Base-by-base conservation (phyloP, 345 rosid species). In the Linum tenue region DNA sequence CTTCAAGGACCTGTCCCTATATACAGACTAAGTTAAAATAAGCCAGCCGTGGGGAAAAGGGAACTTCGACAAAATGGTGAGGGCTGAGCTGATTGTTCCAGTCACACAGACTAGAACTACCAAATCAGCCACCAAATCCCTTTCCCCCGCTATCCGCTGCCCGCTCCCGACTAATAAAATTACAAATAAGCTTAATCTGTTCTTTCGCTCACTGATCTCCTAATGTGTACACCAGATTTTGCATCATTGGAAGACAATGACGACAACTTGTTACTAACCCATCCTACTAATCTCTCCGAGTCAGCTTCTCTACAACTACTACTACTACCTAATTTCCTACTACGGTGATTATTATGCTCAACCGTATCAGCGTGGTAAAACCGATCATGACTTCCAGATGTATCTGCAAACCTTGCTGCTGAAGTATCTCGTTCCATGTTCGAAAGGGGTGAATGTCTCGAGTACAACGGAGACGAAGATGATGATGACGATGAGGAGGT, bases 381-480 rank as follows among this genome's bases (percentile, higher is more conserved):
- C 42, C 56, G 69, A 67, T 48, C 17, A 57, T 50, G 65, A 22
- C 7, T 17, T 43, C 22, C 17, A 22, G 65, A 71, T 39, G 73
- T 72, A 72, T 70, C 73, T 0, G 72, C 36, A 6, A 63, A 70
- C 62, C 77, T 77, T 7, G 79, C 64, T 22, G 31, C 31, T 22
- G 31, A 22, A 53, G 68, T 72, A 60, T 44, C 42, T 36, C 64
- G 77, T 44, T 73, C 70, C 5, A 57, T 50, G 50, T 74, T 66
- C 42, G 75, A 68, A 37, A 69, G 69, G 5, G 79, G 77, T 6
- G 82, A 78, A 56, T 73, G 75, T 67, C 74, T 83, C 1, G 83
- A 68, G 71, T 72, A 74, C 72, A 67, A 58, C 22, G 92, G 91
- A 37, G 90, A 83, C 17, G 96, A 74, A 53, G 84, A 78, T 11